Conservation (phyloP, 352 stramenopile species). For the Blastocystis sp. region DNA sequence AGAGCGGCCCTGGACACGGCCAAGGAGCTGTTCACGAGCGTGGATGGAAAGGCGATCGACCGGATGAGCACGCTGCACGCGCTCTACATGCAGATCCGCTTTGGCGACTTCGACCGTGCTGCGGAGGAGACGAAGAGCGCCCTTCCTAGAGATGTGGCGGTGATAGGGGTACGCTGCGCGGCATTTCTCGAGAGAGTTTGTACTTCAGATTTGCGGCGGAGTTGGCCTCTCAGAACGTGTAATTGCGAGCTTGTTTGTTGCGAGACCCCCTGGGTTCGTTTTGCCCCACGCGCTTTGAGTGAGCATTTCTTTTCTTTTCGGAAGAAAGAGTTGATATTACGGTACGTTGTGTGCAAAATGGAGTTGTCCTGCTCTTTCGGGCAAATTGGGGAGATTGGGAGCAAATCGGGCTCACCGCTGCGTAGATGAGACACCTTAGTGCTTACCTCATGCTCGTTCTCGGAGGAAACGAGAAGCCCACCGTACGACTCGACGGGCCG, state of each 20-base stretch:
- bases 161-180: background rate
- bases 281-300: background rate
- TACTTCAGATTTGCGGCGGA: slow-evolving; percentile 33
- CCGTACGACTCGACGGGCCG: slow-evolving; percentile 41
- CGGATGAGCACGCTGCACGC: background rate
- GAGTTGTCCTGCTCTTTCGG: background rate
- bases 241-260: background rate
- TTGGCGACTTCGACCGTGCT: background rate
- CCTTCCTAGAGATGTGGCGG: background rate
- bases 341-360: background rate
- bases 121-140: background rate
- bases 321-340: slow-evolving; percentile 13
- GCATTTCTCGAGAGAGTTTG: background rate
- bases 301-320: background rate
- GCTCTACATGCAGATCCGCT: slow-evolving; percentile 21
- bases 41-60: background rate
- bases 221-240: slow-evolving; percentile 4
- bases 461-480: slow-evolving; percentile 7
- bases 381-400: background rate
- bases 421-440: slow-evolving; percentile 4
- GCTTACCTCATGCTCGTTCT: slow-evolving; percentile 24
- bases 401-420: background rate
- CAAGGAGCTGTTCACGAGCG: slow-evolving; percentile 4
- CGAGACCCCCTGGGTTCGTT: background rate
- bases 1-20: background rate